Percentiles rank a stretch among this genome's conserved stretches.
These are phyloP conservation scores for Trichoderma koningii DNA, from an alignment of 2,329 filamentous ascomycete genomes.

Conservation along the genomic window DNA sequence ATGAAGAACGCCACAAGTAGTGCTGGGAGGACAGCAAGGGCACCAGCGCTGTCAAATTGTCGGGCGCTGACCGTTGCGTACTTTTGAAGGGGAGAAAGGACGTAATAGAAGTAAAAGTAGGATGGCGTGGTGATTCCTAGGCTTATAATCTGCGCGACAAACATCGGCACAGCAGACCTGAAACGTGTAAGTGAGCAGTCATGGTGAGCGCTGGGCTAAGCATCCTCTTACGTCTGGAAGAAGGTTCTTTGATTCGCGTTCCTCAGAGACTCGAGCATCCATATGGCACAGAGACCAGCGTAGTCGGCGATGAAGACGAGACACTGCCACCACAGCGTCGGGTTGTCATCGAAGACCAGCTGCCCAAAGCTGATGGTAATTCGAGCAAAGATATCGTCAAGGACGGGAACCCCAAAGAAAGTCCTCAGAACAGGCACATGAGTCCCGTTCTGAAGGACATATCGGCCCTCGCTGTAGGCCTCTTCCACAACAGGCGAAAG, in stretches of 20 bases:
- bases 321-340: conserved; percentile 35
- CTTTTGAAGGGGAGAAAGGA: conserved; percentile 30
- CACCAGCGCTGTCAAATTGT: conserved; percentile 24
- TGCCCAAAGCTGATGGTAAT: conserved; percentile 33
- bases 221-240: conserved; percentile 33
- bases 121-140: conserved; percentile 32
- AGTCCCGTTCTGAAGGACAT: conserved; percentile 10
- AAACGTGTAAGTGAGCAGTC: neutral
- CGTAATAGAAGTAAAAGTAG: conserved; percentile 34
- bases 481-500: neutral
- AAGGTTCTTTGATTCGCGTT: conserved; percentile 28
- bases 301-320: conserved; percentile 37
- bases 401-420: conserved; percentile 31
- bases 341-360: conserved; percentile 33
- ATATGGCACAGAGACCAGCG: conserved; percentile 35
- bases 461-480: neutral
- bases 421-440: conserved; percentile 27
- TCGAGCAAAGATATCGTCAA: conserved; percentile 32
- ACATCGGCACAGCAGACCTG: conserved; percentile 31
- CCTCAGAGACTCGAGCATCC: conserved; percentile 34
- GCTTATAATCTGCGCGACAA: conserved; percentile 33
- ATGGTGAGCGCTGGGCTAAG: neutral
- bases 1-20: conserved; percentile 30
- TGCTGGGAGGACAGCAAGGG: conserved; percentile 30
- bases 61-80: conserved; percentile 26